Evolutionary conservation across 2,329 filamentous ascomycete genomes (phyloP).

Genomic region (Paracorniculantispora psalliotae): DNA sequence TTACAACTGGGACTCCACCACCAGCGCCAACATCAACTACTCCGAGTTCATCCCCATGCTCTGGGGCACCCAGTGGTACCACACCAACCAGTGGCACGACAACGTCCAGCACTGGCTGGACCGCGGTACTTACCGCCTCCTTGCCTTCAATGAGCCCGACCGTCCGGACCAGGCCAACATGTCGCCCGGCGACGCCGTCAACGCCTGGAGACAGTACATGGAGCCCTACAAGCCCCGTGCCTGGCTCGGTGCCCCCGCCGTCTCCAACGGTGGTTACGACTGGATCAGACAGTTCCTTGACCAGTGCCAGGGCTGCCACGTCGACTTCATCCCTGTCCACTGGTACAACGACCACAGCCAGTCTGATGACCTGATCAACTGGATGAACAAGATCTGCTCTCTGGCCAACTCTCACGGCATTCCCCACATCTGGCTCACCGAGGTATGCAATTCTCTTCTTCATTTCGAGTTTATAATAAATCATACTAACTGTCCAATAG

Average conservation of each 20-base stretch:
- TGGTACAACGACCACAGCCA: conserved; percentile 39
- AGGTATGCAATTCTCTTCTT: conserved; percentile 21
- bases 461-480: background rate
- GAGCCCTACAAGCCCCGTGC: conserved; percentile 38
- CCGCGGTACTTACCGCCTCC: conserved; percentile 17
- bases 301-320: conserved; percentile 35
- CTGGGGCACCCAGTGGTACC: conserved; percentile 17
- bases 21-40: conserved; percentile 16
- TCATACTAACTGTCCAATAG: background rate
- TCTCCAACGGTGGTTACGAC: conserved; percentile 41
- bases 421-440: conserved; percentile 40
- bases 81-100: conserved; percentile 16
- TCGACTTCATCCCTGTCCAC: conserved; percentile 42
- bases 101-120: conserved; percentile 13
- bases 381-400: conserved; percentile 34
- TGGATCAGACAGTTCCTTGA: conserved; percentile 39
- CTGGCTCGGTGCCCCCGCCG: conserved; percentile 40
- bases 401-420: conserved; percentile 22
- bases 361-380: conserved; percentile 36
- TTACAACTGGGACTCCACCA: conserved; percentile 23
- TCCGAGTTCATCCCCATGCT: conserved; percentile 22
- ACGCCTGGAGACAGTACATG: conserved; percentile 37
- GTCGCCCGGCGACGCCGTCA: conserved; percentile 29
- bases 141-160: conserved; percentile 24
- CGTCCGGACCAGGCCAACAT: conserved; percentile 20